A percentile compares a stretch with the other conserved stretches of the same genome.
Evolutionary conservation across 176 grass and related monocot species (phyloP).

Genomic region (Saccharum spontaneum): DNA sequence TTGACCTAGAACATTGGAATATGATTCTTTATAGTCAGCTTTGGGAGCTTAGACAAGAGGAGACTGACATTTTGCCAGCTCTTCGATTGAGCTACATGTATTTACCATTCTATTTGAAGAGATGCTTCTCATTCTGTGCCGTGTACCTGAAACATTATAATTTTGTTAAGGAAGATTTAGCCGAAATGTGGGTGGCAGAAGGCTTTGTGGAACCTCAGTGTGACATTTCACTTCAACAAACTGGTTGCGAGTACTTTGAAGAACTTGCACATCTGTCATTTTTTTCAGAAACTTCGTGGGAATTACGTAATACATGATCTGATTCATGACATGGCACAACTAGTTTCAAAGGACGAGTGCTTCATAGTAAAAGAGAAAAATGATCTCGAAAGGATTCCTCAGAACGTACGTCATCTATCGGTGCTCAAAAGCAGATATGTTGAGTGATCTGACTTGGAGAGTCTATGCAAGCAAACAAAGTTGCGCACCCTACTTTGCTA

Average conservation of each 20-base stretch:
- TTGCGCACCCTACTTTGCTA: background rate
- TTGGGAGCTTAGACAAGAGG: slow-evolving; percentile 26
- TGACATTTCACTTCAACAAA: background rate
- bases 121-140: slow-evolving; percentile 42
- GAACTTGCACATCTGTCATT: slow-evolving; percentile 7
- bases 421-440: background rate
- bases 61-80: slow-evolving; percentile 28
- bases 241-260: background rate
- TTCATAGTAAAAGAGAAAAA: too few species aligned
- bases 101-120: slow-evolving; percentile 40
- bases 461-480: background rate
- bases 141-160: slow-evolving; percentile 36
- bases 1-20: slow-evolving; percentile 5
- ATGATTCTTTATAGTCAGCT: slow-evolving; percentile 25
- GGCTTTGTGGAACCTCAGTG: too few species aligned
- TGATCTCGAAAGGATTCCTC: background rate
- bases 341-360: too few species aligned
- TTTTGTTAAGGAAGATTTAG: background rate
- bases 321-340: too few species aligned
- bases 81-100: slow-evolving; percentile 53
- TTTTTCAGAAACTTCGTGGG: background rate
- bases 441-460: rapidly evolving
- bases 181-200: background rate
- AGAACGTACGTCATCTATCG: background rate
- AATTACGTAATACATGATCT: too few species aligned